phyloP scores from a whole-genome alignment of 495 filamentous ascomycete genomes.

The Podospora conica region DNA sequence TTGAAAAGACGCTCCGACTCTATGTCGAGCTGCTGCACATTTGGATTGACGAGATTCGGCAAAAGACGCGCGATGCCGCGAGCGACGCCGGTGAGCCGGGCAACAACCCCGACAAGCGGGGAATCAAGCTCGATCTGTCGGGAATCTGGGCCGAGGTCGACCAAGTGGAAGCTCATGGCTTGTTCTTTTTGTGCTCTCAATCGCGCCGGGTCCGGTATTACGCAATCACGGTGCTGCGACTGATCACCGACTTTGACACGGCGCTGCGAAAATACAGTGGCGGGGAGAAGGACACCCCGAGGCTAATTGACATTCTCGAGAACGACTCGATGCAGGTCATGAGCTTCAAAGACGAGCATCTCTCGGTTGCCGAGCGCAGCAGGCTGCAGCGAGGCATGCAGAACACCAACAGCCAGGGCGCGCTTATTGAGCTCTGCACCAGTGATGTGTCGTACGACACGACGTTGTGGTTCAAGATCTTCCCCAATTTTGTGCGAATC shows the following conservation, averaged over 20 bases:
- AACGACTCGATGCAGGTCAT: conserved; percentile 82
- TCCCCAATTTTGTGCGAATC: conserved; percentile 88
- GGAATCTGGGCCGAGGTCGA: conserved; percentile 87
- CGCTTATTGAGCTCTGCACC: conserved; percentile 86
- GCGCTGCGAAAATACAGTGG: conserved; percentile 63
- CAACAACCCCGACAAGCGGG: conserved; percentile 49
- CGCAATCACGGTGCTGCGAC: conserved; percentile 82
- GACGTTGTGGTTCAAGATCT: conserved; percentile 94
- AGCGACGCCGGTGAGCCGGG: conserved; percentile 55
- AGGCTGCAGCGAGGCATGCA: conserved; percentile 85
- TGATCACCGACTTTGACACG: conserved; percentile 90
- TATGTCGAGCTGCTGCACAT: conserved; percentile 93
- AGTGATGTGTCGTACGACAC: conserved; percentile 94
- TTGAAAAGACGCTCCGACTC: conserved; percentile 84
- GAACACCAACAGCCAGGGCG: conserved; percentile 75
- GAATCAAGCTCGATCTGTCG: conserved; percentile 77
- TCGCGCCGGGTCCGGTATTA: conserved; percentile 82
- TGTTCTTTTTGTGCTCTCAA: conserved; percentile 98
- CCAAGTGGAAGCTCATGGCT: conserved; percentile 90
- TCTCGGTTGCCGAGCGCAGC: conserved; percentile 89
- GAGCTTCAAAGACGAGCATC: conserved; percentile 84
- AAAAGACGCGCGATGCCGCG: conserved; percentile 70
- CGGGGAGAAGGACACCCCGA: conserved; percentile 51
- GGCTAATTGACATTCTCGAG: conserved; percentile 88
- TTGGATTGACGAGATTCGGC: conserved; percentile 93